phyloP scores from a whole-genome alignment of 345 rosid genomes.

The Raphanus sativus region DNA sequence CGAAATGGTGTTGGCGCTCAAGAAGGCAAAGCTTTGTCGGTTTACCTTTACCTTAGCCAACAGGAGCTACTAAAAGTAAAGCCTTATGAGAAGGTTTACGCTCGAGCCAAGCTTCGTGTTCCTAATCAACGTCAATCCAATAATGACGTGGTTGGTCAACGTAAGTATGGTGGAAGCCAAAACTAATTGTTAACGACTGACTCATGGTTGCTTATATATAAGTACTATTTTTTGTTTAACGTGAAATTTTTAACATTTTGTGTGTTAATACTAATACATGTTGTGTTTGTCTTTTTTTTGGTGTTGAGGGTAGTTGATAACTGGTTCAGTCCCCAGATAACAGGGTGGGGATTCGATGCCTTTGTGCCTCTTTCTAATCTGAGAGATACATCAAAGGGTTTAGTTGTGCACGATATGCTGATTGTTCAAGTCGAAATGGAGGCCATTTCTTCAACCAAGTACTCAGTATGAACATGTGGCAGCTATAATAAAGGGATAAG shows the following conservation, averaged over 20 bases:
- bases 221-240: too few species aligned
- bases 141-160: neutral
- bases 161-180: neutral
- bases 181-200: too few species aligned
- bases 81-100: neutral
- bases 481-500: neutral
- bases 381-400: slow-evolving; percentile 26
- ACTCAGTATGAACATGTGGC: neutral
- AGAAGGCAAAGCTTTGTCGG: neutral
- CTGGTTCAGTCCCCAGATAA: neutral
- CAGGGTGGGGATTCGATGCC: neutral
- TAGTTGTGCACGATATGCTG: slow-evolving; percentile 15
- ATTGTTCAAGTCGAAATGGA: slow-evolving; percentile 28
- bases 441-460: slow-evolving; percentile 18
- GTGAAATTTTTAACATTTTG: neutral
- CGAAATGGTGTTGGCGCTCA: neutral
- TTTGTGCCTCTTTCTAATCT: slow-evolving; percentile 15
- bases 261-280: neutral
- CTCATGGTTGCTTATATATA: too few species aligned
- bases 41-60: neutral
- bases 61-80: neutral
- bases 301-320: neutral
- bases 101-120: neutral
- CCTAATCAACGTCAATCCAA: neutral
- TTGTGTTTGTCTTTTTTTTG: too few species aligned